These are phyloP conservation scores for Durusdinium trenchii DNA, from an alignment of 73 alveolate species.

Conservation along the genomic window DNA sequence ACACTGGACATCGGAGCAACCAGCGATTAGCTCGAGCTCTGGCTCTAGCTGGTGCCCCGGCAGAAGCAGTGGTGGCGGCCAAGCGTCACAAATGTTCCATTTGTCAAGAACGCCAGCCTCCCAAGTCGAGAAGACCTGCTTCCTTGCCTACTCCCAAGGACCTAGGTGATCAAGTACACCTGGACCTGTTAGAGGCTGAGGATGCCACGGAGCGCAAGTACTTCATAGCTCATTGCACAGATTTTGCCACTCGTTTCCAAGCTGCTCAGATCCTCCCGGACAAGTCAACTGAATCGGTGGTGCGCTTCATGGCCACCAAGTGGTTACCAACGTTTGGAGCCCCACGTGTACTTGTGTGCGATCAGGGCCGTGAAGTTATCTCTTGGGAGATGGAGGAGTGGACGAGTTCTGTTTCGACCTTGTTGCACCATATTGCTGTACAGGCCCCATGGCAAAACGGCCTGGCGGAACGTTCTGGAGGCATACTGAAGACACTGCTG, in stretches of 20 bases:
- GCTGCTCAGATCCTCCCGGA: neutral
- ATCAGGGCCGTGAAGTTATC: conserved; percentile 2
- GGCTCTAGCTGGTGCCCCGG: neutral
- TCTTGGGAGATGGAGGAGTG: neutral
- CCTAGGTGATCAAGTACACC: neutral
- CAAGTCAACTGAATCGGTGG: neutral
- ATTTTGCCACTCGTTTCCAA: conserved; percentile 1
- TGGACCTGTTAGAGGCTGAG: conserved; percentile 6
- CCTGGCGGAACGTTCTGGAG: conserved; percentile 4
- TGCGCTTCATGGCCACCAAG: neutral
- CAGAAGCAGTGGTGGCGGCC: conserved; percentile 19
- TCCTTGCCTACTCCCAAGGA: neutral
- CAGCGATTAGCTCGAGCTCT: conserved; percentile 14
- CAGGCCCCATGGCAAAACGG: conserved; percentile 66
- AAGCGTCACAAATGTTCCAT: neutral
- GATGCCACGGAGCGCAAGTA: neutral
- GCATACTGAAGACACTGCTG: neutral
- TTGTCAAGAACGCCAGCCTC: neutral
- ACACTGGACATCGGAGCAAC: neutral
- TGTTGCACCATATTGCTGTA: neutral
- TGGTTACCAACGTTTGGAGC: conserved; percentile 37
- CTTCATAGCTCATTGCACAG: neutral
- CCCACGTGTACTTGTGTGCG: neutral
- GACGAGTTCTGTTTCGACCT: neutral
- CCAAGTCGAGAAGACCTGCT: neutral